A percentile compares a stretch with the other conserved stretches of the same genome.
These are phyloP conservation scores for Cryoendolithus antarcticus DNA, from an alignment of 2,329 filamentous ascomycete genomes.

Conservation along the genomic window DNA sequence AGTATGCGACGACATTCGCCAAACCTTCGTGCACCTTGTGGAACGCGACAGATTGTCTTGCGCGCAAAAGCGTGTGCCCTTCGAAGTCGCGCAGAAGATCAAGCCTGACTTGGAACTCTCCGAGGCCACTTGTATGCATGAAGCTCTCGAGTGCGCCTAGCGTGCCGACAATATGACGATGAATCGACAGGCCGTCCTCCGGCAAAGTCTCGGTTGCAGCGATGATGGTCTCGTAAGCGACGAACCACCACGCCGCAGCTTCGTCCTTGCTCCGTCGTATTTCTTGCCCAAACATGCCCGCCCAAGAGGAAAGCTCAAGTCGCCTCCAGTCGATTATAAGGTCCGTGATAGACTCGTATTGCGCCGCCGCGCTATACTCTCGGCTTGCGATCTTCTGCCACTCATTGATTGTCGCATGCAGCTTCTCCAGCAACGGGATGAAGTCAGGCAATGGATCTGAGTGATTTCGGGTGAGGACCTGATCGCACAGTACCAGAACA, in stretches of 20 bases:
- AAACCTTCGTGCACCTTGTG: slow-evolving; percentile 51
- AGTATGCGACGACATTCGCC: slow-evolving; percentile 65
- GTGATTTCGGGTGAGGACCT: slow-evolving; percentile 63
- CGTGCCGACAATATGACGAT: slow-evolving; percentile 2
- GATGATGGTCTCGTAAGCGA: slow-evolving; percentile 83
- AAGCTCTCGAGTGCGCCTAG: slow-evolving; percentile 46
- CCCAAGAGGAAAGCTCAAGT: slow-evolving; percentile 85
- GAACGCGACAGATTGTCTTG: slow-evolving; percentile 36
- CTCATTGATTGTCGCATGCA: slow-evolving; percentile 76
- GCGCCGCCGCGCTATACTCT: slow-evolving; percentile 53
- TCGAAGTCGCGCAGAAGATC: slow-evolving; percentile 26
- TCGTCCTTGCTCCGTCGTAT: slow-evolving; percentile 61
- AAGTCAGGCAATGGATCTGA: slow-evolving; percentile 77
- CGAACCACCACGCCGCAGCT: slow-evolving; percentile 88
- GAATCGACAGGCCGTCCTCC: slow-evolving; percentile 3
- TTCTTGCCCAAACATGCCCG: slow-evolving; percentile 76
- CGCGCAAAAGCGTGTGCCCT: slow-evolving; percentile 16
- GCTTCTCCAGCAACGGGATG: slow-evolving; percentile 73
- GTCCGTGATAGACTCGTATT: slow-evolving; percentile 68
- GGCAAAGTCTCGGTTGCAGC: slow-evolving; percentile 31
- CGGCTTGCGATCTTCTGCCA: slow-evolving; percentile 91
- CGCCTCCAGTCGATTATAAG: slow-evolving; percentile 81
- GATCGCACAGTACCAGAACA: slow-evolving; percentile 61
- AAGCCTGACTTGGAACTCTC: slow-evolving; percentile 58
- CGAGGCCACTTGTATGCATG: slow-evolving; percentile 28